Percentiles rank a stretch among this genome's conserved stretches.
These are phyloP conservation scores for Themeda triandra DNA, from an alignment of 176 grass and related monocot species.

Conservation along the genomic window DNA sequence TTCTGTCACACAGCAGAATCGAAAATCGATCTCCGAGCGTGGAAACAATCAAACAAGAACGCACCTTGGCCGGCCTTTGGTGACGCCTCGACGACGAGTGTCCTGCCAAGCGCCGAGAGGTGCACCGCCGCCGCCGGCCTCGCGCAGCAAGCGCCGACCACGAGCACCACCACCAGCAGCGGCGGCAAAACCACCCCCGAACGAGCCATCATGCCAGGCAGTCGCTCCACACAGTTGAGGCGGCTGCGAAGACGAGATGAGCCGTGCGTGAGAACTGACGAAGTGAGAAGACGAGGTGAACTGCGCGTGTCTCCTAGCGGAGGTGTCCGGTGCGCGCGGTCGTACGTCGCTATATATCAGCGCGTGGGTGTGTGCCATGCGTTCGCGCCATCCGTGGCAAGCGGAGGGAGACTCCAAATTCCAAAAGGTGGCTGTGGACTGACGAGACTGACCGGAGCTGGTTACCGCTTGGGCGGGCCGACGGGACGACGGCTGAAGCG, in stretches of 20 bases:
- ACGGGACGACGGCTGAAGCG: neutral
- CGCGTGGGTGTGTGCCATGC: neutral
- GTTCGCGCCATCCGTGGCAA: neutral
- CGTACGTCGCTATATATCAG: neutral
- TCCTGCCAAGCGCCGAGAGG: constrained; percentile 43
- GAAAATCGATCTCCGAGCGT: neutral
- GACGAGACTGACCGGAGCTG: neutral
- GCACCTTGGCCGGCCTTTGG: constrained; percentile 47
- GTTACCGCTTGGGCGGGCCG: neutral
- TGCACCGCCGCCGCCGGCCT: constrained; percentile 14
- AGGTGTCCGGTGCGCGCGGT: no score
- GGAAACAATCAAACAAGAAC: neutral
- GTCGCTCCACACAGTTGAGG: neutral
- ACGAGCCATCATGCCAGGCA: neutral
- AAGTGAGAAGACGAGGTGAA: neutral
- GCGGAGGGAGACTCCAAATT: neutral
- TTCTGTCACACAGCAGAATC: no score
- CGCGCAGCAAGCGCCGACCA: constrained; percentile 22
- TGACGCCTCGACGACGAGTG: constrained; percentile 53
- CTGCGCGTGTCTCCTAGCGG: no score
- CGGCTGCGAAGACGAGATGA: no score
- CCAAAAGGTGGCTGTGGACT: neutral
- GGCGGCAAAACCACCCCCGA: neutral
- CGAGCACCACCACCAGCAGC: neutral
- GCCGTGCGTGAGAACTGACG: neutral